Evolutionary conservation across 2,329 filamentous ascomycete genomes (phyloP).

Genomic region (Colletotrichum sp.): DNA sequence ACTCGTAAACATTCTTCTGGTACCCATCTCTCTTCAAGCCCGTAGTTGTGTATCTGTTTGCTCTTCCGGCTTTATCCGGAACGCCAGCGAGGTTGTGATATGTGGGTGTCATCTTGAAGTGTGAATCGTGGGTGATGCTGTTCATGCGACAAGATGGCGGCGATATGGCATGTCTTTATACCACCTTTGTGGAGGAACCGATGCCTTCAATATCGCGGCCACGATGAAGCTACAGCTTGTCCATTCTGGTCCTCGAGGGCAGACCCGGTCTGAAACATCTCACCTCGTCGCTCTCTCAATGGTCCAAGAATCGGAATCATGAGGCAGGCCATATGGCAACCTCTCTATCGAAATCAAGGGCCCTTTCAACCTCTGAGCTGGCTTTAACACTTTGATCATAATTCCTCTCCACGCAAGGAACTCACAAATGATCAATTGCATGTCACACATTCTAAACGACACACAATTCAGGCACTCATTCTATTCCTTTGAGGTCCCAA

Average conservation of each 20-base stretch:
- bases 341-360: neutral
- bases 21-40: neutral
- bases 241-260: neutral
- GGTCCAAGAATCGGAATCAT: neutral
- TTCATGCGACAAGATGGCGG: neutral
- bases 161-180: neutral
- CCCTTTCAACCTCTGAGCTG: neutral
- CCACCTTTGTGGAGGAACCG: rapidly evolving
- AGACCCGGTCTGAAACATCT: neutral
- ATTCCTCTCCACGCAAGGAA: too few species aligned
- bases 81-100: neutral
- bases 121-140: neutral
- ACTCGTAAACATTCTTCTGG: neutral
- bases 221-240: neutral
- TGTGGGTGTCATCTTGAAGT: neutral
- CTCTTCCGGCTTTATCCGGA: neutral
- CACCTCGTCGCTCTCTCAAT: neutral
- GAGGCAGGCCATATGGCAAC: neutral
- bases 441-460: neutral
- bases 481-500: neutral
- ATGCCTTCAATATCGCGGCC: neutral
- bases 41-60: neutral
- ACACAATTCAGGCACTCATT: too few species aligned
- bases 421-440: neutral
- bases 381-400: neutral